Evolutionary conservation across 2,329 filamentous ascomycete species (phyloP).

Genomic region (Botrytis deweyae): DNA sequence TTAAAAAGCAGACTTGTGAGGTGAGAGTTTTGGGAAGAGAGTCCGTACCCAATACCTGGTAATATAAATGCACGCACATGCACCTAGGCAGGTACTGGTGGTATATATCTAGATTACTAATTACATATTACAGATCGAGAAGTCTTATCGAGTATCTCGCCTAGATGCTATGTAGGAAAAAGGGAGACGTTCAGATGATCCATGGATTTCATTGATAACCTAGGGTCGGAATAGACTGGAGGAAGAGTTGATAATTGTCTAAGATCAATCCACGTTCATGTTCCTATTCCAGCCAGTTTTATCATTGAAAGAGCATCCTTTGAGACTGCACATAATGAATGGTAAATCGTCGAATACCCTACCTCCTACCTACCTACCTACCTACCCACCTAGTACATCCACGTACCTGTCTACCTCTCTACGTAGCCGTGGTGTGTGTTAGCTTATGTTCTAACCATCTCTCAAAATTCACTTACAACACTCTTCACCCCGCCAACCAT

Average conservation of each 20-base stretch:
- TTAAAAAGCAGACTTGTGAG: not conserved
- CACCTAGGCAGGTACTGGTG: not conserved
- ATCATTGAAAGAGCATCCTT: not conserved
- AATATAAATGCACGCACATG: not conserved
- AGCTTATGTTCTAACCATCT: not conserved
- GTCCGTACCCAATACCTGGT: not conserved
- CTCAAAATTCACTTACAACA: not conserved
- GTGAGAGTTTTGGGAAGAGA: not conserved
- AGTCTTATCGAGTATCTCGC: not conserved
- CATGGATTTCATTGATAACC: not conserved
- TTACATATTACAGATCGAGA: not conserved
- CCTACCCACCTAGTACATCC: too few species aligned
- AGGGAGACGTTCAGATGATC: not conserved
- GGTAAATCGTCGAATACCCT: not conserved
- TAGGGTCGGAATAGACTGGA: not conserved
- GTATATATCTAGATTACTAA: not conserved
- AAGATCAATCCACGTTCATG: not conserved
- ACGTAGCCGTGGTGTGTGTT: not conserved
- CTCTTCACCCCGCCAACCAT: conserved; percentile 7
- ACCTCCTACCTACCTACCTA: not conserved
- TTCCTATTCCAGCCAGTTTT: not conserved
- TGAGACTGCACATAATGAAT: not conserved
- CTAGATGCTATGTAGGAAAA: not conserved
- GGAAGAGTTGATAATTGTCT: not conserved
- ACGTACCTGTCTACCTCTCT: too few species aligned